Evolutionary conservation across 2,329 filamentous ascomycete species (phyloP), one percentile per base, ranked within the genome.

Genomic region (Diaporthe sp.): DNA sequence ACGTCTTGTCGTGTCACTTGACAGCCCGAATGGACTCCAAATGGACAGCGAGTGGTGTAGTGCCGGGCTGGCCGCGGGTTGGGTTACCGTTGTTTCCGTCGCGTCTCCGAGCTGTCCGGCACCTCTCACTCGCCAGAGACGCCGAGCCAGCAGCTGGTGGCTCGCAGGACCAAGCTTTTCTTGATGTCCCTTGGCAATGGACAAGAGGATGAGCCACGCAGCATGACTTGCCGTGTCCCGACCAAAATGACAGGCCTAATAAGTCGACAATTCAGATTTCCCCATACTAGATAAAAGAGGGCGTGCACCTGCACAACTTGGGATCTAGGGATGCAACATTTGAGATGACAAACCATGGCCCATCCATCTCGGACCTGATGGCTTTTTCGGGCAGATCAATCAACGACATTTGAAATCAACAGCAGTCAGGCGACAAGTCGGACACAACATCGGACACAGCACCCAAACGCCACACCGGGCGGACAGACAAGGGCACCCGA

Each of bases 81-180:
- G 37, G 63, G 32, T 68, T 53, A 30, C 47, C 63, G 47, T 39
- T 68, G 63, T 39, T 53, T 37, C 47, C 63, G 63, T 22, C 32
- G n/a, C 63, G 22, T 27, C 32, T 25, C 63, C 63, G 63, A 68
- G 63, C 15, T 25, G 32, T 53, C 44, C 63, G 63, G 47, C 63
- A 30, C 30, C 32, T 27, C 63, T 66, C 22, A 53, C 47, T 68
- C 32, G 44, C 32, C 47, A 53, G 47, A 27, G n/a, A 39, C 15
- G 44, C 30, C 44, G 44, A 22, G 63, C 22, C 17, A 13, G 30
- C 27, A 22, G 27, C 27, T 30, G 15, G 17, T 63, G 27, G 59
- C 39, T 30, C 47, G 63, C 63, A 68, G 63, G 22, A 68, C 63
- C 63, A 68, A 68, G 63, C 63, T 68, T 68, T 68, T 5, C 63